These are phyloP conservation scores for Apiospora rasikravindrae DNA, from an alignment of 2,329 filamentous ascomycete genomes.

Conservation along the genomic window DNA sequence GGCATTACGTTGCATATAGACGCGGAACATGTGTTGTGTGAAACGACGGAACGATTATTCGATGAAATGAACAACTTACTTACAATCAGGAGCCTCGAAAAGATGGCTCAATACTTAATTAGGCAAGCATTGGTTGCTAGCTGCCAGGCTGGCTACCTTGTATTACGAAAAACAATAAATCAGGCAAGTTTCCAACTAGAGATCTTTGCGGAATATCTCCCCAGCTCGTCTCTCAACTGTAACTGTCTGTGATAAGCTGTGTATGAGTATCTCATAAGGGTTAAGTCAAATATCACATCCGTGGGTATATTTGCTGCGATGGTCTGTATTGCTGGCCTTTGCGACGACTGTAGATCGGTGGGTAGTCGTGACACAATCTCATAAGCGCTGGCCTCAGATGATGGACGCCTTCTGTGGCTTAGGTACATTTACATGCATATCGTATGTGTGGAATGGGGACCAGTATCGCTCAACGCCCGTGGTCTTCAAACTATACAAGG, in stretches of 20 bases:
- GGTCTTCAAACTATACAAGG: background rate
- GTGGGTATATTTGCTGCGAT: background rate
- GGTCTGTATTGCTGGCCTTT: too few relatives aligned
- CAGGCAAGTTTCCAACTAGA: background rate
- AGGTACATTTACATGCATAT: too few relatives aligned
- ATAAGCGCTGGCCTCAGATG: too few relatives aligned
- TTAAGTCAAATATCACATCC: background rate
- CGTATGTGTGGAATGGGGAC: background rate
- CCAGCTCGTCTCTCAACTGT: background rate
- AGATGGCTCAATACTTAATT: background rate
- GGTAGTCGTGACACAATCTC: too few relatives aligned
- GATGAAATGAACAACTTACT: conserved; percentile 5
- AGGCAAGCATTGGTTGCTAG: background rate
- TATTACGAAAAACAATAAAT: background rate
- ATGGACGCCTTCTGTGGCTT: too few relatives aligned
- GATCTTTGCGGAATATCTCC: too few relatives aligned
- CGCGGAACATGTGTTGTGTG: background rate
- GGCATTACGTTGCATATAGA: background rate
- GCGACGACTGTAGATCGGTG: too few relatives aligned
- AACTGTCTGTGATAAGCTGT: too few relatives aligned
- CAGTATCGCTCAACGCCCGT: too few relatives aligned
- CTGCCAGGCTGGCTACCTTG: background rate
- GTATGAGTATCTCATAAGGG: background rate
- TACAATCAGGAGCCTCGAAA: background rate
- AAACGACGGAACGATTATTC: conserved; percentile 5